Conservation (phyloP, 441 rosid genomes). For the Arabidopsis hybrid region DNA sequence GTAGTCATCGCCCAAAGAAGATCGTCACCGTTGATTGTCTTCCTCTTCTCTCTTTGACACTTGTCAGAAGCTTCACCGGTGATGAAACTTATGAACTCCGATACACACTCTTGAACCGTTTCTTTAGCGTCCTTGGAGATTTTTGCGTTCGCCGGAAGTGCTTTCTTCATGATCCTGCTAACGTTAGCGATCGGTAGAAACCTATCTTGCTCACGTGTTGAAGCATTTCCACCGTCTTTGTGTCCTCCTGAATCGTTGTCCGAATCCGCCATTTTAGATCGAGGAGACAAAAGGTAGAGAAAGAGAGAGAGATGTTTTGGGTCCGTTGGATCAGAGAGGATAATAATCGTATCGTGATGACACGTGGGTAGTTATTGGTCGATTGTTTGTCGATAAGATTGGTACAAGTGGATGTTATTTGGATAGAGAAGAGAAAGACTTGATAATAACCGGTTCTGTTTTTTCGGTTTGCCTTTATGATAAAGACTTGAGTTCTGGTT, state of each 20-base stretch:
- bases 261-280: slow-evolving; percentile 27
- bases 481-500: background rate
- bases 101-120: slow-evolving; percentile 75
- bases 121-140: slow-evolving; percentile 77
- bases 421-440: background rate
- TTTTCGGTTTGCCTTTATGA: slow-evolving; percentile 3
- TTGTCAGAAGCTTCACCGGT: slow-evolving; percentile 76
- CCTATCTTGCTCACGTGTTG: slow-evolving; percentile 51
- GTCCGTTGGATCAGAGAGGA: slow-evolving; percentile 30
- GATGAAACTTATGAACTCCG: slow-evolving; percentile 72
- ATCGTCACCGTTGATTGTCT: slow-evolving; percentile 39
- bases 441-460: slow-evolving; percentile 2
- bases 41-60: slow-evolving; percentile 53
- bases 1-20: slow-evolving; percentile 29
- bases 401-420: slow-evolving; percentile 10
- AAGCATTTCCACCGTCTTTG: slow-evolving; percentile 18
- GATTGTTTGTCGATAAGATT: slow-evolving; percentile 26
- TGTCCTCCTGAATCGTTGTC: slow-evolving; percentile 31
- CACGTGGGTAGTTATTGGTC: slow-evolving; percentile 25
- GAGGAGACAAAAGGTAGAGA: slow-evolving; percentile 12
- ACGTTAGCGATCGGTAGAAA: slow-evolving; percentile 72
- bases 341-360: slow-evolving; percentile 19
- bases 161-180: slow-evolving; percentile 75
- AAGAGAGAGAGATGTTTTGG: slow-evolving; percentile 16
- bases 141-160: slow-evolving; percentile 69